Base-by-base conservation (phyloP, 148 eudicot species). In the Spergularia marina region DNA sequence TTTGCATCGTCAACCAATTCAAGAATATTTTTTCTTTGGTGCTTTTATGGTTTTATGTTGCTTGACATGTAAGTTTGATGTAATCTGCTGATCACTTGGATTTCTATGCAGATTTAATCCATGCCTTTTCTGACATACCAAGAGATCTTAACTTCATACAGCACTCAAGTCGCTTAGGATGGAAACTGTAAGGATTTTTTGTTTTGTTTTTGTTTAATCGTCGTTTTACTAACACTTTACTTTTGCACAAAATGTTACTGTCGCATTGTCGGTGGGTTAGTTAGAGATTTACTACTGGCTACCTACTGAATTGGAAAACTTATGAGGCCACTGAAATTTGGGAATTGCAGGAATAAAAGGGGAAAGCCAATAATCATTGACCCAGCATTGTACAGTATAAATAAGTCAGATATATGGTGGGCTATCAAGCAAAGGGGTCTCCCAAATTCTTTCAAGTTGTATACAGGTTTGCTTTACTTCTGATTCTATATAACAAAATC, bases 381-480 rank as follows among this genome's bases (percentile, higher is more conserved):
- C 66, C 98, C 98, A 73, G 98, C 86, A 71, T 81, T 94, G 60
- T 71, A 94, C 70, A 89, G 90, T 67, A 70, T 53, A 2, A 94
- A 94, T 74, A 92, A 94, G 81, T 94, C 98, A 72, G 91, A 94
- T 66, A 87, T 94, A 74, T 90, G 97, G 97, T 86, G 94, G 98
- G 91, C 75, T 59, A 78, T 89, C 56, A 87, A 94, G 82, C 98
- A 90, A 80, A 90, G 98, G 81, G 68, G 83, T 78, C 89, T 94
- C n/a, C 98, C 98, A 3, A 87, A 92, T 71, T 89, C 98, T 74
- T 94, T 94, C 89, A 94, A 91, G 87, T 84, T 94, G 68, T 91
- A 87, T 25, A 91, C 98, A 84, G 98, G 98, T 93, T 74, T 20
- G 20, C 8, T 44, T 74, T 21, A 11, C 10, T 62, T 70, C 36